Evolutionary conservation across 495 filamentous ascomycete genomes (phyloP).

Genomic region (Astrothelium macrocarpum): DNA sequence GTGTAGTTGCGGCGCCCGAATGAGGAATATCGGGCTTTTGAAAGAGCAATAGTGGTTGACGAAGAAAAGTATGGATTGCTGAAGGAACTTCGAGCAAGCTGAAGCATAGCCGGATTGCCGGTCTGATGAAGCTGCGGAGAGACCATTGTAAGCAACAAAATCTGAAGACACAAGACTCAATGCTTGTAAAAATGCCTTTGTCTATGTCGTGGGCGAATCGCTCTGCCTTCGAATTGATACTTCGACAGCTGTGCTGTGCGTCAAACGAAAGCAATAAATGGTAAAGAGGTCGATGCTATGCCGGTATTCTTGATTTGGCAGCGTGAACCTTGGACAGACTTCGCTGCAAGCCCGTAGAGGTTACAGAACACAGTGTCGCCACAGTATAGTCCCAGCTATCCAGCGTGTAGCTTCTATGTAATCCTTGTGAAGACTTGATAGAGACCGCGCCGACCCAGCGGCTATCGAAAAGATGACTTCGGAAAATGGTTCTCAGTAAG

Average conservation of each 20-base stretch:
- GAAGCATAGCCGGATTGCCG: neutral
- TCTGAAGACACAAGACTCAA: neutral
- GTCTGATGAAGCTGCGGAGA: constrained; percentile 1
- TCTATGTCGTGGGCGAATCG: neutral
- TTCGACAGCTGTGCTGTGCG: neutral
- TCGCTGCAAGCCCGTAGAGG: too few relatives aligned
- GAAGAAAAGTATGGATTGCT: neutral
- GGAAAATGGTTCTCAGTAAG: too few relatives aligned
- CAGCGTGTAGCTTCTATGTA: too few relatives aligned
- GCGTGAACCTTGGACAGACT: neutral
- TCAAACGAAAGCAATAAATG: neutral
- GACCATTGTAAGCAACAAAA: neutral
- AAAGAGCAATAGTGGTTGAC: neutral
- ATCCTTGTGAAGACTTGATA: too few relatives aligned
- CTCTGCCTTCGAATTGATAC: neutral
- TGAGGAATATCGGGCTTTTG: neutral
- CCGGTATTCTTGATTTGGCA: neutral
- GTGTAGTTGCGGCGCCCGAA: neutral
- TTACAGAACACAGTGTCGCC: too few relatives aligned
- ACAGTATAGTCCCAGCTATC: too few relatives aligned
- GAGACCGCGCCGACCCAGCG: too few relatives aligned
- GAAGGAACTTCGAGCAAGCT: neutral
- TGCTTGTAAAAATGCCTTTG: neutral
- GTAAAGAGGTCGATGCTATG: neutral
- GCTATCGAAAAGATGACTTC: too few relatives aligned